Percentiles rank a stretch among this genome's conserved stretches.
phyloP scores from a whole-genome alignment of 129 eudicot genomes.

The Pittosporum tobira region DNA sequence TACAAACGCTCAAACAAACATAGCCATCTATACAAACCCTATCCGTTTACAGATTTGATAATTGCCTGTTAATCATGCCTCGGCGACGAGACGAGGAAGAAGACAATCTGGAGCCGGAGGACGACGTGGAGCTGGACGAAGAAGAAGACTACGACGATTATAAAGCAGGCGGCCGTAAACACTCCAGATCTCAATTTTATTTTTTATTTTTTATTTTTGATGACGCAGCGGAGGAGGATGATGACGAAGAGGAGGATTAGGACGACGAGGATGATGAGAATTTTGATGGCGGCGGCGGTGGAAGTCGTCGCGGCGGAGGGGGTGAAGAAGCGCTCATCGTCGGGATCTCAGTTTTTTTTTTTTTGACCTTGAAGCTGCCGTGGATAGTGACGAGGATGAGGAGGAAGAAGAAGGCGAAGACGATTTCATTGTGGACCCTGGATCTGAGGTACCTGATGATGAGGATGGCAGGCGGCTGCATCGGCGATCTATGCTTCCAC shows the following conservation, averaged over 20 bases:
- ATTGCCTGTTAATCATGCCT: too few species aligned
- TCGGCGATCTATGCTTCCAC: slow-evolving; percentile 56
- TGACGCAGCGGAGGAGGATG: slow-evolving; percentile 70
- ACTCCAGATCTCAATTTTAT: slow-evolving; percentile 46
- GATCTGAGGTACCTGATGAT: slow-evolving; percentile 68
- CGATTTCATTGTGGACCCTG: slow-evolving; percentile 68
- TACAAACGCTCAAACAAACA: too few species aligned
- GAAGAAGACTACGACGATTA: slow-evolving; percentile 56
- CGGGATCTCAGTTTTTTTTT: slow-evolving; percentile 56
- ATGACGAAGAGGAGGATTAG: slow-evolving; percentile 49
- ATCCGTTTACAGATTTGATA: too few species aligned
- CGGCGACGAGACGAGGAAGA: slow-evolving; percentile 59
- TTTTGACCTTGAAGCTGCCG: slow-evolving; percentile 62
- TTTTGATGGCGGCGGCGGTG: slow-evolving; percentile 26
- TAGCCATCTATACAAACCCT: too few species aligned
- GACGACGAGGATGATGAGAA: slow-evolving; percentile 54
- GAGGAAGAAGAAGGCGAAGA: slow-evolving; percentile 91
- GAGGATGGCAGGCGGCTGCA: slow-evolving; percentile 58
- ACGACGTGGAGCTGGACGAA: slow-evolving; percentile 35
- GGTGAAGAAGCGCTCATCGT: slow-evolving; percentile 30
- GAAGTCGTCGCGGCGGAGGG: slow-evolving; percentile 18
- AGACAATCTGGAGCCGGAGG: slow-evolving; percentile 50
- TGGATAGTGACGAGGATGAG: slow-evolving; percentile 80
- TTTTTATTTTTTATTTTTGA: too few species aligned
- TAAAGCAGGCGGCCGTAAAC: slow-evolving; percentile 34